Evolutionary conservation across 345 rosid genomes (phyloP).

Genomic region (Anastatica hierochuntica): DNA sequence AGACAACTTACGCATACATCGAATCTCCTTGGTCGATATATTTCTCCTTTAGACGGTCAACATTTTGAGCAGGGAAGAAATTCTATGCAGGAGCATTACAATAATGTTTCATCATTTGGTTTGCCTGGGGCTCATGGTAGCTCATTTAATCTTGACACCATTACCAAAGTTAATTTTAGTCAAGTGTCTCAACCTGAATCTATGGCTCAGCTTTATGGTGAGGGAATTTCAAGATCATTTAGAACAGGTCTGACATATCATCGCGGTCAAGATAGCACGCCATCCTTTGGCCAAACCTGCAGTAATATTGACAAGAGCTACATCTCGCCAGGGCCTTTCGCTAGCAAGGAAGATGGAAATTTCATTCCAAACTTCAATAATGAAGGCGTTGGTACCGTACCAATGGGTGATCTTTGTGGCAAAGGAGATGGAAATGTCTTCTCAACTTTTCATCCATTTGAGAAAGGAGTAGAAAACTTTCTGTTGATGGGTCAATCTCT

Average conservation of each 20-base stretch:
- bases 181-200: conserved; percentile 37
- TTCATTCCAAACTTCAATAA: conserved; percentile 29
- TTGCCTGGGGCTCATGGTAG: conserved; percentile 37
- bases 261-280: neutral
- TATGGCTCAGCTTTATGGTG: conserved; percentile 17
- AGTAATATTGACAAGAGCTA: neutral
- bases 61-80: neutral
- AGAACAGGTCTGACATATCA: conserved; percentile 1
- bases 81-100: conserved; percentile 18
- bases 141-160: conserved; percentile 40
- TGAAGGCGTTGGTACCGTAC: conserved; percentile 31
- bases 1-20: conserved; percentile 37
- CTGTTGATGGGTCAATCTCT: conserved; percentile 28
- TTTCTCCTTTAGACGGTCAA: conserved; percentile 27
- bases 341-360: conserved; percentile 28
- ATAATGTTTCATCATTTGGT: conserved; percentile 32
- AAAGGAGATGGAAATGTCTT: conserved; percentile 29
- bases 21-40: conserved; percentile 28
- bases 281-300: conserved; percentile 9
- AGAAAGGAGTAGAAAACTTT: conserved; percentile 32
- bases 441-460: conserved; percentile 25
- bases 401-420: conserved; percentile 35
- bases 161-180: conserved; percentile 45
- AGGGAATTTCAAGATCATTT: conserved; percentile 5
- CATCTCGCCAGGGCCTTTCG: conserved; percentile 6